Conservation (phyloP, 2,329 filamentous ascomycete genomes). For the Fusarium sp. region DNA sequence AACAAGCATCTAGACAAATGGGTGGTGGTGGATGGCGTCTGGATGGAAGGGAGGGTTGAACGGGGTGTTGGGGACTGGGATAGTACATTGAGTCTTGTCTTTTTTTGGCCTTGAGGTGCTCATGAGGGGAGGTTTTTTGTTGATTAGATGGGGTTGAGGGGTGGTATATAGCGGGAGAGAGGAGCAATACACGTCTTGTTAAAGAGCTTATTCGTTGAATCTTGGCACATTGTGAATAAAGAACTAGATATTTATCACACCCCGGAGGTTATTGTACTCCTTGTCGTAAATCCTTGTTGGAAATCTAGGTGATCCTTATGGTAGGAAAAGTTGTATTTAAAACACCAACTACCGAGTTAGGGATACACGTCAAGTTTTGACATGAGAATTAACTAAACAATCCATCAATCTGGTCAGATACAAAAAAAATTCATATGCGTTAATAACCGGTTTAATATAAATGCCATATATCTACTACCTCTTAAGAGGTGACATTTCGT, state of each 20-base stretch:
- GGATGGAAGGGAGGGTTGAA: slow-evolving; percentile 11
- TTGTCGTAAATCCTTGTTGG: not conserved
- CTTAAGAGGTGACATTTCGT: too few species aligned
- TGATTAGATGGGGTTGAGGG: not conserved
- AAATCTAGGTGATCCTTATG: not conserved
- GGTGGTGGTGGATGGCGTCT: slow-evolving; percentile 34
- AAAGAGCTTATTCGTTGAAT: not conserved
- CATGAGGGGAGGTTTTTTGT: not conserved
- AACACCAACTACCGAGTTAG: too few species aligned
- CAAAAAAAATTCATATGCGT: too few species aligned
- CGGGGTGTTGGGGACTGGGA: slow-evolving; percentile 15
- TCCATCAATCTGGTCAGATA: too few species aligned
- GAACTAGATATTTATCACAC: not conserved
- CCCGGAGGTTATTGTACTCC: not conserved
- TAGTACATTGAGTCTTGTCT: slow-evolving; percentile 21
- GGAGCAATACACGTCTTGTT: not conserved
- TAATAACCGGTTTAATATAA: too few species aligned
- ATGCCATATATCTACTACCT: too few species aligned
- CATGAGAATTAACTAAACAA: too few species aligned
- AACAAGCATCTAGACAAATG: slow-evolving; percentile 40
- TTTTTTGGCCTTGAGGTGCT: not conserved
- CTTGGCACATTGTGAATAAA: not conserved
- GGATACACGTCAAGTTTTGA: too few species aligned
- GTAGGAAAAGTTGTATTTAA: too few species aligned
- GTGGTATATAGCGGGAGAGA: slow-evolving; percentile 15